phyloP scores from a whole-genome alignment of 2,329 filamentous ascomycete genomes.

The Aspergillus aculeatinus region DNA sequence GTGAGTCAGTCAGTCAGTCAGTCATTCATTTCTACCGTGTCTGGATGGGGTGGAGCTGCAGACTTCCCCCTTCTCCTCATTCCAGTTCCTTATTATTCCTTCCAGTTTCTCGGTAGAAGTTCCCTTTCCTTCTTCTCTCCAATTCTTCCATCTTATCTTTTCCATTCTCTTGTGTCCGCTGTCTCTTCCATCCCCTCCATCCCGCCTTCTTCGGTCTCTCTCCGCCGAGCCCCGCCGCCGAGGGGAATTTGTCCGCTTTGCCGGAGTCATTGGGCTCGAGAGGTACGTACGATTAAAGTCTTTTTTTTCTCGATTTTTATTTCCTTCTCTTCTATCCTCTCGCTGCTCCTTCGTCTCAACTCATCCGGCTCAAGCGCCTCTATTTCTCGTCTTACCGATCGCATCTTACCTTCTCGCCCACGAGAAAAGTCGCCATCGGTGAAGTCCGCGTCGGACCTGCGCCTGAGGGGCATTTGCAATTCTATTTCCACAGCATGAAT shows the following conservation, averaged over 20 bases:
- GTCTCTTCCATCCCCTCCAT: neutral
- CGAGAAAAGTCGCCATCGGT: neutral
- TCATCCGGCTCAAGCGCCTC: neutral
- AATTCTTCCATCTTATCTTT: neutral
- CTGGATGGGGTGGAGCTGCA: neutral
- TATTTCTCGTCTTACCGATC: neutral
- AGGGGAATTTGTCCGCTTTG: neutral
- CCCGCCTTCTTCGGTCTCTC: neutral
- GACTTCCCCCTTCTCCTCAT: neutral
- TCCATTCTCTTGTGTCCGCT: neutral
- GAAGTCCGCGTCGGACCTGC: neutral
- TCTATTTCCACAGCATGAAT: conserved; percentile 17
- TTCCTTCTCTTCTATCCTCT: neutral
- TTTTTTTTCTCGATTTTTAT: neutral
- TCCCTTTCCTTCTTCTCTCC: neutral
- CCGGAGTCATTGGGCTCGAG: neutral
- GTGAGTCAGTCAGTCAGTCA: neutral
- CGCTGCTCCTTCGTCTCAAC: neutral
- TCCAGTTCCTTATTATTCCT: neutral
- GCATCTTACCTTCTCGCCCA: neutral
- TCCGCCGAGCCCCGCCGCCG: neutral
- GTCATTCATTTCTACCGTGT: neutral
- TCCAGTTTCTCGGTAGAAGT: neutral
- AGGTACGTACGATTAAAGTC: neutral
- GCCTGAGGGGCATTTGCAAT: neutral